Evolutionary conservation across 352 stramenopile species (phyloP).

Genomic region (Pythium coloratum): DNA sequence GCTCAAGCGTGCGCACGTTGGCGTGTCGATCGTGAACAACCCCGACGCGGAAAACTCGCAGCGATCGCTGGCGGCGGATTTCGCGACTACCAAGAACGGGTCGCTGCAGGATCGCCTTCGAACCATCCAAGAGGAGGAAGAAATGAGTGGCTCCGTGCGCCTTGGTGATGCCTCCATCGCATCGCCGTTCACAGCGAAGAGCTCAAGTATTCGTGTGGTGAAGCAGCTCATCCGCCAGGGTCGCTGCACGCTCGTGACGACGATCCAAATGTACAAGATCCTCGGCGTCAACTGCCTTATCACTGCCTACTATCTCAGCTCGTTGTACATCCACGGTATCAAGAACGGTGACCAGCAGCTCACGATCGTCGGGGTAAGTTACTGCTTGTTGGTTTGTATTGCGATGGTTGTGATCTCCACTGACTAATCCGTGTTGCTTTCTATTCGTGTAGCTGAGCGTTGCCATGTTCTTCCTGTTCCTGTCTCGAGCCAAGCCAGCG

Average conservation of each 20-base stretch:
- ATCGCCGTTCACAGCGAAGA: slow-evolving; percentile 95
- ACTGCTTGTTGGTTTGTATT: not conserved
- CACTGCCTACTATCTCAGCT: slow-evolving; percentile 92
- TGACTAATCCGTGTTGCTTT: not conserved
- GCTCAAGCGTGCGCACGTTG: slow-evolving; percentile 90
- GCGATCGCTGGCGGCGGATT: slow-evolving; percentile 12
- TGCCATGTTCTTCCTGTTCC: slow-evolving; percentile 58
- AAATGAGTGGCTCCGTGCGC: slow-evolving; percentile 78
- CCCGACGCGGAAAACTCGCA: slow-evolving; percentile 27
- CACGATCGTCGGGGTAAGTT: slow-evolving; percentile 45
- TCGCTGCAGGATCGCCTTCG: slow-evolving; percentile 23
- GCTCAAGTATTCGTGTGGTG: slow-evolving; percentile 67
- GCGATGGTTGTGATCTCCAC: not conserved
- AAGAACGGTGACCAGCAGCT: slow-evolving; percentile 95
- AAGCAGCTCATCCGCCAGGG: slow-evolving; percentile 95
- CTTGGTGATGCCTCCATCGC: slow-evolving; percentile 96
- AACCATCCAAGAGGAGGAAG: slow-evolving; percentile 30
- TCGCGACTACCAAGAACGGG: slow-evolving; percentile 10
- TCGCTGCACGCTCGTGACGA: slow-evolving; percentile 95
- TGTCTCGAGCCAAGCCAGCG: slow-evolving; percentile 83
- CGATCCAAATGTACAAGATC: slow-evolving; percentile 95
- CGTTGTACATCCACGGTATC: slow-evolving; percentile 93
- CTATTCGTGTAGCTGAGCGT: slow-evolving; percentile 33
- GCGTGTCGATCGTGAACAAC: slow-evolving; percentile 92
- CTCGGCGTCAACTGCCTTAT: slow-evolving; percentile 94